Evolutionary conservation across 768 basidiomycete species (phyloP).

Genomic region (Pisolithus orientalis): DNA sequence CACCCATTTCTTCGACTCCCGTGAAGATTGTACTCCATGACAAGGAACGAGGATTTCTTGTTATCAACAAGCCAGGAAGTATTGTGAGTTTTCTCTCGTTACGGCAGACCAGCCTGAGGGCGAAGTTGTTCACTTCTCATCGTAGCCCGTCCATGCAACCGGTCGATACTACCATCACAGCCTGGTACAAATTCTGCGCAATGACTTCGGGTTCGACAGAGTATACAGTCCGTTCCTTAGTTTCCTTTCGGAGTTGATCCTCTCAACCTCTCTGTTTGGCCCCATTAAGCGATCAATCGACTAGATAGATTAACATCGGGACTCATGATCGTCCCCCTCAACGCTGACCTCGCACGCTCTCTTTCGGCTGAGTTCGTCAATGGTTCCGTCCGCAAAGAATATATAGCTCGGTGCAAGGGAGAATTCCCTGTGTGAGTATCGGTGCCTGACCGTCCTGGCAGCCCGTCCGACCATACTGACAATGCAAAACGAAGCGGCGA

Average conservation of each 20-base stretch:
- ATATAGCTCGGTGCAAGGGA: slow-evolving; percentile 83
- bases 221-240: slow-evolving; percentile 63
- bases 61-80: slow-evolving; percentile 95
- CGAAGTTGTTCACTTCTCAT: slow-evolving; percentile 3
- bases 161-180: slow-evolving; percentile 89
- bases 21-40: slow-evolving; percentile 78
- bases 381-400: slow-evolving; percentile 84
- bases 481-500: slow-evolving; percentile 49
- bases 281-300: slow-evolving; percentile 75
- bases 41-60: slow-evolving; percentile 73
- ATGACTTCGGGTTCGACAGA: slow-evolving; percentile 77
- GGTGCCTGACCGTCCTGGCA: not conserved
- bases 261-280: not conserved
- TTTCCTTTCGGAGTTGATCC: not conserved
- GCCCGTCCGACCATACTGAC: not conserved
- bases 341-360: slow-evolving; percentile 55
- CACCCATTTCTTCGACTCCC: slow-evolving; percentile 81
- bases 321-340: slow-evolving; percentile 87
- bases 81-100: slow-evolving; percentile 61
- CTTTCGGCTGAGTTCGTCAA: slow-evolving; percentile 79
- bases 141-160: slow-evolving; percentile 84
- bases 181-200: slow-evolving; percentile 76
- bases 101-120: not conserved
- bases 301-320: slow-evolving; percentile 93
- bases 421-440: slow-evolving; percentile 76